A percentile compares a stretch with the other conserved stretches of the same genome.
Evolutionary conservation across 352 stramenopile genomes (phyloP).

Genomic region (Peronospora belbahrii): DNA sequence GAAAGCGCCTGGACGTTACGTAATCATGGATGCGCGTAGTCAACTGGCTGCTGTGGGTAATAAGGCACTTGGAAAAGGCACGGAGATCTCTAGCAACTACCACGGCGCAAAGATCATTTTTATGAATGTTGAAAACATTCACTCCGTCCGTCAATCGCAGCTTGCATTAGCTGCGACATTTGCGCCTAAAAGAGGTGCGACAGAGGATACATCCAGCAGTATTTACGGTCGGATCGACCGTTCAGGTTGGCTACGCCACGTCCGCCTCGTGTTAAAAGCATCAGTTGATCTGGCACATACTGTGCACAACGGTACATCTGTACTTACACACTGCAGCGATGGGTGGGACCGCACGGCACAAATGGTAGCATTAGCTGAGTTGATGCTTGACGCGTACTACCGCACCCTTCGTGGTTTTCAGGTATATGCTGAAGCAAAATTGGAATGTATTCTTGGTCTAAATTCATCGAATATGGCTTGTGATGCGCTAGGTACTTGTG

Average conservation of each 20-base stretch:
- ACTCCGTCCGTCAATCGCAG: slow-evolving; percentile 92
- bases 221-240: slow-evolving; percentile 88
- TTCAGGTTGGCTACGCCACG: slow-evolving; percentile 93
- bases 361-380: slow-evolving; percentile 91
- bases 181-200: slow-evolving; percentile 60
- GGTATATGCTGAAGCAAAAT: slow-evolving; percentile 80
- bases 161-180: slow-evolving; percentile 78
- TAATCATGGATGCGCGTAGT: slow-evolving; percentile 80
- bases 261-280: slow-evolving; percentile 90
- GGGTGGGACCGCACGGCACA: slow-evolving; percentile 99
- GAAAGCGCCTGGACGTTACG: slow-evolving; percentile 42
- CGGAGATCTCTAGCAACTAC: slow-evolving; percentile 95
- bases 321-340: slow-evolving; percentile 98
- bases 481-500: slow-evolving; percentile 63
- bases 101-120: slow-evolving; percentile 90
- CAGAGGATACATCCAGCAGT: slow-evolving; percentile 79
- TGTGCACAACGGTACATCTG: slow-evolving; percentile 89
- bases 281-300: slow-evolving; percentile 90
- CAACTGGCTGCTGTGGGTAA: slow-evolving; percentile 82
- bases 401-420: slow-evolving; percentile 95
- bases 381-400: slow-evolving; percentile 97
- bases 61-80: slow-evolving; percentile 91
- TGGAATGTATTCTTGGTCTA: not conserved
- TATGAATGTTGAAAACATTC: slow-evolving; percentile 99
- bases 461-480: not conserved